Conservation (phyloP, 2,329 filamentous ascomycete species). For the Myotisia sp. region DNA sequence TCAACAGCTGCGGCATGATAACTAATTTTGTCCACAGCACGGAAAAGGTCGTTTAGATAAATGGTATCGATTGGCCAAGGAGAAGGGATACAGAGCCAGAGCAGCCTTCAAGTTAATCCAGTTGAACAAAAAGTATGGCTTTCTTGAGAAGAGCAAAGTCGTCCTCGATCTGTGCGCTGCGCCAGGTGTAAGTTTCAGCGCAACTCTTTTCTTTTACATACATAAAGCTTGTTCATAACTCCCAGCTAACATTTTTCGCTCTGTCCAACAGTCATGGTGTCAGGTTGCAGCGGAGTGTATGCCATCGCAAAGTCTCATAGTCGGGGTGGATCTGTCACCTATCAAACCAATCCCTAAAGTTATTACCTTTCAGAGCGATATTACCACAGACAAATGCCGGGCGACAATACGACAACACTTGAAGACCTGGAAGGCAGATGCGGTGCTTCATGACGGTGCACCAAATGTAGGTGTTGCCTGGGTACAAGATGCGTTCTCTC, state of each 20-base stretch:
- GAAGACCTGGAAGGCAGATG: slow-evolving; percentile 93
- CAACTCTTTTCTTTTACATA: neutral
- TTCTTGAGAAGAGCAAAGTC: slow-evolving; percentile 92
- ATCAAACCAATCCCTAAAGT: slow-evolving; percentile 92
- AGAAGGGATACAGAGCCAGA: slow-evolving; percentile 91
- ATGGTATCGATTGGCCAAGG: slow-evolving; percentile 97
- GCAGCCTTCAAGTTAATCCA: slow-evolving; percentile 97
- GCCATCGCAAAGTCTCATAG: slow-evolving; percentile 76
- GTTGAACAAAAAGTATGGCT: slow-evolving; percentile 97
- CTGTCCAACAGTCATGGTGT: slow-evolving; percentile 83
- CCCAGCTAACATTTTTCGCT: slow-evolving; percentile 1
- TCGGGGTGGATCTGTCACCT: slow-evolving; percentile 85
- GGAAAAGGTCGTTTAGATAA: slow-evolving; percentile 97
- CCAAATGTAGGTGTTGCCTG: slow-evolving; percentile 96
- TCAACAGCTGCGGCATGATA: no score
- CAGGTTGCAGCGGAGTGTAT: slow-evolving; percentile 93
- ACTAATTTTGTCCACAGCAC: slow-evolving; percentile 37
- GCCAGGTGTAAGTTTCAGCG: slow-evolving; percentile 53
- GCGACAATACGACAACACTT: slow-evolving; percentile 77
- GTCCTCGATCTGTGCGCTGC: slow-evolving; percentile 94
- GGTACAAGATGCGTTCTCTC: slow-evolving; percentile 96
- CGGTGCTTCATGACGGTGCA: slow-evolving; percentile 89
- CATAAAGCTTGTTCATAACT: slow-evolving; percentile 15
- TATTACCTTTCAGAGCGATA: slow-evolving; percentile 94
- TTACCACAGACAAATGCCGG: slow-evolving; percentile 91